Conservation (phyloP, 225 moss, liverwort and hornwort species). For the Neckera pumila region DNA sequence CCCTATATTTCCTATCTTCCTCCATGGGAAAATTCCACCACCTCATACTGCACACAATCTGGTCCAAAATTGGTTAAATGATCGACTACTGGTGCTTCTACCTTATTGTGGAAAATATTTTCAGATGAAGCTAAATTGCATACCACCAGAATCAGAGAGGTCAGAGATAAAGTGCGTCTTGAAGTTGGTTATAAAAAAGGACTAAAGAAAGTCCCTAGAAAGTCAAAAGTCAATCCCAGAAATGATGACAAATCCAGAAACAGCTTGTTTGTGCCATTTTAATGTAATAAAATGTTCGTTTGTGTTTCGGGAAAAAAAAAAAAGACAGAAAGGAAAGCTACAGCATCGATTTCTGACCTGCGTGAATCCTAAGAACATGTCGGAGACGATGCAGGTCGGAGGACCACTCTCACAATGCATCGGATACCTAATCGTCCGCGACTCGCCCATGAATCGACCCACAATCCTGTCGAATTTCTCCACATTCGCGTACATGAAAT, state of each 20-base stretch:
- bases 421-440: neutral
- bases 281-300: too few species aligned
- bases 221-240: neutral
- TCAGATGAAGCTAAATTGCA: neutral
- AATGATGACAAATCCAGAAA: neutral
- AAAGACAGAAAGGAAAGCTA: neutral
- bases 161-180: neutral
- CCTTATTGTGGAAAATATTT: neutral
- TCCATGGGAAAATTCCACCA: too few species aligned
- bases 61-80: too few species aligned
- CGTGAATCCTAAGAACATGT: conserved; percentile 48
- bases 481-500: conserved; percentile 2
- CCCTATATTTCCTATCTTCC: too few species aligned
- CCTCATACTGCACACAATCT: too few species aligned
- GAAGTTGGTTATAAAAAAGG: neutral
- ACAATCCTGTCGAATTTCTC: neutral
- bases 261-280: neutral
- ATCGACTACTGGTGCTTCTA: too few species aligned
- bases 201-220: neutral
- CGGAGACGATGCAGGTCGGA: conserved; percentile 40
- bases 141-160: too few species aligned
- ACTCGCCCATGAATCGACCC: neutral
- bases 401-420: neutral
- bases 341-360: conserved; percentile 5
- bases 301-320: too few species aligned